Percentiles rank a stretch among this genome's conserved stretches.
phyloP scores from a whole-genome alignment of 192 early-diverging fungal genomes.

The Coemansia reversa region DNA sequence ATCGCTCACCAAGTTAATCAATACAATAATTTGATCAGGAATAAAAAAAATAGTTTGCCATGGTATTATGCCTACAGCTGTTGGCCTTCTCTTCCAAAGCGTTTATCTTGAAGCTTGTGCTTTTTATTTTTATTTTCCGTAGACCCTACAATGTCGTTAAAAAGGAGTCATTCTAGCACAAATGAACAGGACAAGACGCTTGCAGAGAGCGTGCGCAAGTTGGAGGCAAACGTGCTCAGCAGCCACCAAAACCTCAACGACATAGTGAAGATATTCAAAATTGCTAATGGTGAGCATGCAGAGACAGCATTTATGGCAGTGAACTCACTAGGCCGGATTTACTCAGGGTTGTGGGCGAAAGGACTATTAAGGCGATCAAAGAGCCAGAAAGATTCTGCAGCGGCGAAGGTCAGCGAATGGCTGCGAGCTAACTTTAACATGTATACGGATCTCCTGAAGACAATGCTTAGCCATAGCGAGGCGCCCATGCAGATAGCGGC shows the following conservation, averaged over 20 bases:
- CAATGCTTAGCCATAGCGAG: conserved; percentile 59
- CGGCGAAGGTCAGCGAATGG: conserved; percentile 70
- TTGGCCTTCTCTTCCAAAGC: too few species aligned
- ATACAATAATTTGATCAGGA: too few species aligned
- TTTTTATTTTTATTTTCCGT: too few species aligned
- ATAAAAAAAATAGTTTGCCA: too few species aligned
- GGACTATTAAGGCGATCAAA: conserved; percentile 26
- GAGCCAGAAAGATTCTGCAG: conserved; percentile 13
- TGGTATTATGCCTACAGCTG: too few species aligned
- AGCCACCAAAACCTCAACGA: conserved; percentile 76
- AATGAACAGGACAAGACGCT: conserved; percentile 16
- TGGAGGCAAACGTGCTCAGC: conserved; percentile 65
- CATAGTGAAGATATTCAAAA: conserved; percentile 59
- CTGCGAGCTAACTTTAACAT: conserved; percentile 72
- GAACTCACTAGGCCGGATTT: conserved; percentile 72
- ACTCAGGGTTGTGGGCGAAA: conserved; percentile 50
- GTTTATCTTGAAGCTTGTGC: too few species aligned
- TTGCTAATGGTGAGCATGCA: conserved; percentile 46
- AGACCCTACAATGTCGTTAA: too few species aligned
- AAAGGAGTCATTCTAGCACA: not conserved
- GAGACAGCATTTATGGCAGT: conserved; percentile 69
- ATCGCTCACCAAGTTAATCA: too few species aligned
- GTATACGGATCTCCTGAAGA: conserved; percentile 60
- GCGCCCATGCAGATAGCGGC: conserved; percentile 75
- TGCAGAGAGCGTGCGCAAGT: conserved; percentile 48